Evolutionary conservation across 2,329 filamentous ascomycete genomes (phyloP).

Genomic region (Chrysosphaeria jannelii): DNA sequence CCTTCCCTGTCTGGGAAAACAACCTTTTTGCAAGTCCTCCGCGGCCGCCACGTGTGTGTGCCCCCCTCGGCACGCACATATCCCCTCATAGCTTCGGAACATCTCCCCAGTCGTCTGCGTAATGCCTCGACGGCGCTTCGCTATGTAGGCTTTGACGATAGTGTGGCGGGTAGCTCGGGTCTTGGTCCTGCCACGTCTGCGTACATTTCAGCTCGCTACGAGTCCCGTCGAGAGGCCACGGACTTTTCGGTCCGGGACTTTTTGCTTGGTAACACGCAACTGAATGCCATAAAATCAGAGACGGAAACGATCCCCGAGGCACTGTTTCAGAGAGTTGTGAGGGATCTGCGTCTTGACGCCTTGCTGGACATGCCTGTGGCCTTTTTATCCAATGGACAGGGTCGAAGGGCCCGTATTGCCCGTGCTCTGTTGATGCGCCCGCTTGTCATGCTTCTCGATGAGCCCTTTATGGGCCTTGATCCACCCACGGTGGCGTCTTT

Average conservation of each 20-base stretch:
- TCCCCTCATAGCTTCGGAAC: slow-evolving; percentile 40
- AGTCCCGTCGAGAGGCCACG: slow-evolving; percentile 57
- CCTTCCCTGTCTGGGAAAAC: slow-evolving; percentile 55
- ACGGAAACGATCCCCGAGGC: slow-evolving; percentile 14
- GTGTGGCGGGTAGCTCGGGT: slow-evolving; percentile 13
- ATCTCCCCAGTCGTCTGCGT: slow-evolving; percentile 22
- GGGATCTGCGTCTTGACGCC: slow-evolving; percentile 34
- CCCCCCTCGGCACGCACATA: slow-evolving; percentile 50
- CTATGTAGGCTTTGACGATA: slow-evolving; percentile 72
- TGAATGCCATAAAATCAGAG: slow-evolving; percentile 30
- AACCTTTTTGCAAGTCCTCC: slow-evolving; percentile 49
- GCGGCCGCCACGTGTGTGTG: slow-evolving; percentile 43
- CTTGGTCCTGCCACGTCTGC: slow-evolving; percentile 30
- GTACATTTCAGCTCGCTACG: slow-evolving; percentile 73
- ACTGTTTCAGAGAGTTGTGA: slow-evolving; percentile 27
- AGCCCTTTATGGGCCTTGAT: slow-evolving; percentile 89
- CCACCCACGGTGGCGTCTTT: slow-evolving; percentile 47
- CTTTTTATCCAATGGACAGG: slow-evolving; percentile 84
- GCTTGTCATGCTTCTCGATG: slow-evolving; percentile 62
- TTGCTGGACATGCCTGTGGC: slow-evolving; percentile 58
- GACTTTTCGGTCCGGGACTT: slow-evolving; percentile 69
- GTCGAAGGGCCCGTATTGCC: slow-evolving; percentile 59
- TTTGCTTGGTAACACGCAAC: slow-evolving; percentile 48
- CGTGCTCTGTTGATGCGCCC: slow-evolving; percentile 53
- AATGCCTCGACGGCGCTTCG: slow-evolving; percentile 39